Conservation (phyloP, 371 early-diverging fungal genomes). For the Capniomyces stellatus region DNA sequence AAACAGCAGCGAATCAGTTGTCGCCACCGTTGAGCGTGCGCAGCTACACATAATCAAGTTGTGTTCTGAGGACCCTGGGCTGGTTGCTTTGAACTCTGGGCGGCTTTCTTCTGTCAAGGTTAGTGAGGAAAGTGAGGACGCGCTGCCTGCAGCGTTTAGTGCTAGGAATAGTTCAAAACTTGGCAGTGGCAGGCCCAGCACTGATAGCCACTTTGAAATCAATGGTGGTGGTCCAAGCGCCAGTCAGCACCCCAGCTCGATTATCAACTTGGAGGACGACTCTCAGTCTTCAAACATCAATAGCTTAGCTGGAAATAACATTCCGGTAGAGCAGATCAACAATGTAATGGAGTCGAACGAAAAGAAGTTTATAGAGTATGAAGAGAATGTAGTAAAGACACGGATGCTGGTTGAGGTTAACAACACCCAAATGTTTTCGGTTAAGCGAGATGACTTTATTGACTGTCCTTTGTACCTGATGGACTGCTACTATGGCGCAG, state of each 20-base stretch:
- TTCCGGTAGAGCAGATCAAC: not conserved
- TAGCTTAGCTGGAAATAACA: not conserved
- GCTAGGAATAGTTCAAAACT: not conserved
- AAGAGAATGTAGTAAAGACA: slow-evolving; percentile 41
- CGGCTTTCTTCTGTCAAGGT: not conserved
- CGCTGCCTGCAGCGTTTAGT: not conserved
- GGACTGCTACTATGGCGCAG: slow-evolving; percentile 41
- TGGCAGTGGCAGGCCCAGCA: not conserved
- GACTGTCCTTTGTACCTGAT: slow-evolving; percentile 37
- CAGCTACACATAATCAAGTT: slow-evolving; percentile 23
- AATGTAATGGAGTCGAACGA: not conserved
- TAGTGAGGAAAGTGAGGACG: not conserved
- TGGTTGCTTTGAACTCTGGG: no score
- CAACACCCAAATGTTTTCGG: slow-evolving; percentile 42
- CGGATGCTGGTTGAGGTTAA: slow-evolving; percentile 54
- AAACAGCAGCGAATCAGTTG: slow-evolving; percentile 17
- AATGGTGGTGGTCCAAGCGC: not conserved
- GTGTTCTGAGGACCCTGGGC: slow-evolving; percentile 10
- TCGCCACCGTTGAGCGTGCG: slow-evolving; percentile 23
- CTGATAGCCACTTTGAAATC: not conserved
- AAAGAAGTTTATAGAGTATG: no score
- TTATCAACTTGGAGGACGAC: not conserved
- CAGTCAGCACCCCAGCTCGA: no score
- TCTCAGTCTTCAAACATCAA: not conserved
- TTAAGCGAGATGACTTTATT: slow-evolving; percentile 17